Evolutionary conservation across 2,329 filamentous ascomycete species (phyloP), one percentile per base, ranked within the genome.

Genomic region (Aureobasidium sp.): DNA sequence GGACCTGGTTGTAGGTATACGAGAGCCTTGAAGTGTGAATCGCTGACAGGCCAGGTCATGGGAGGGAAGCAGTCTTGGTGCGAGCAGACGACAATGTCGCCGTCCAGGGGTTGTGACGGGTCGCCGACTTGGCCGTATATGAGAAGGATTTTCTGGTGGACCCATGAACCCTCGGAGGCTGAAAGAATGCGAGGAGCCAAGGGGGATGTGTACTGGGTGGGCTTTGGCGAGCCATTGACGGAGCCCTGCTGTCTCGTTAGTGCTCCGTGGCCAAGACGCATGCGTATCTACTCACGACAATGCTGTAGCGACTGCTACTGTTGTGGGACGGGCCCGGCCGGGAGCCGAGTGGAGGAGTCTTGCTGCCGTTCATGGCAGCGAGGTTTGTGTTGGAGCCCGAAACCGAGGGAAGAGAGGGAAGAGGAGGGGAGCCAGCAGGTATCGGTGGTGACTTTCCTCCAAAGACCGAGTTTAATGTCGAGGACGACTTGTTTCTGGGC

Each of bases 1-100:
- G 90, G 89, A 0, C 94, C 94, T 5, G 94, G 92, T 66, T 89
- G 85, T n/a, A 99, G 83, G 74, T 96, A 91, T 11, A 97, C 82
- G 34, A 97, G 80, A 5, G 88, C 88, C 77, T 97, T 97, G 81
- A 97, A 97, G 73, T 92, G 87, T 3, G 90, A 95, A 66, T 91
- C 87, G 71, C 82, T 87, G 12, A 97, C 93, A 1, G 92, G 93
- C 92, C 93, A 97, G 67, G 81, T 82, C 14, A 86, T 89, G 0
- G 89, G 79, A 7, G 93, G 92, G 72, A 97, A 96, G 64, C 79
- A 85, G 73, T 96, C 91, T 74, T 96, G 89, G 67, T 91, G 84
- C 70, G 94, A 89, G 70, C 83, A 87, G 64, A 97, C 83, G 2
- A 87, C 91, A 56, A 97, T 70, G 34, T 78, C 88, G 67, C 94